Evolutionary conservation across 2,329 filamentous ascomycete species (phyloP), one percentile per base, ranked within the genome.

Genomic region (Plectosphaerella sp.): DNA sequence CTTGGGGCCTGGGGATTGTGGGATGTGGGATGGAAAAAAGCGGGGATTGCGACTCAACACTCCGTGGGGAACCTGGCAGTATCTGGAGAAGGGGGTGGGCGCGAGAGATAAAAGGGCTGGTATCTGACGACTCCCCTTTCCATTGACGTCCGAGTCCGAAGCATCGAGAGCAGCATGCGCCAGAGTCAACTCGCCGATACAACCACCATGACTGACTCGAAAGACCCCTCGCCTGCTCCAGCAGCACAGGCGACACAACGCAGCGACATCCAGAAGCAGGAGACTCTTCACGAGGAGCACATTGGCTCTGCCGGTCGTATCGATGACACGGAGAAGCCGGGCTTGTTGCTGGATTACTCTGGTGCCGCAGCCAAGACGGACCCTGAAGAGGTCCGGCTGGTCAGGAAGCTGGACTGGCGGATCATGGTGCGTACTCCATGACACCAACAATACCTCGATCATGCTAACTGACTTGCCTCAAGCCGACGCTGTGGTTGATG

Each of bases 321-420:
- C 15, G 69, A 69, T 20, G 58, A 61, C 43, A 53, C 61, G 3
- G 60, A 62, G 41, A 41, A 53, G 35, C 11, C 35, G 7, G 35
- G 11, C 35, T 37, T 37, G 35, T 37, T 37, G 39, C 39, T 9
- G 39, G 69, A 72, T 52, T 72, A 72, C 58, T 70, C 67, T 5
- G 70, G 69, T 16, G 68, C 70, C 5, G 59, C 64, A 33, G 64
- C 64, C 51, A 72, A 72, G 59, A 70, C 68, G 1, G 68, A 72
- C 37, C 69, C 68, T 2, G 64, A 57, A 22, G 70, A 72, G 51
- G 72, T 72, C 53, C 64, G 61, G 5, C 61, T 73, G 14, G 69
- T 72, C 20, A 64, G 62, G 51, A 72, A 71, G 54, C 59, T 73
- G 4, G 70, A 72, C 52, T 47, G 62, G 46, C 68, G 66, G 60